A percentile compares a stretch with the other conserved stretches of the same genome.
phyloP scores from a whole-genome alignment of 305 asterid species.

The Vinca major region DNA sequence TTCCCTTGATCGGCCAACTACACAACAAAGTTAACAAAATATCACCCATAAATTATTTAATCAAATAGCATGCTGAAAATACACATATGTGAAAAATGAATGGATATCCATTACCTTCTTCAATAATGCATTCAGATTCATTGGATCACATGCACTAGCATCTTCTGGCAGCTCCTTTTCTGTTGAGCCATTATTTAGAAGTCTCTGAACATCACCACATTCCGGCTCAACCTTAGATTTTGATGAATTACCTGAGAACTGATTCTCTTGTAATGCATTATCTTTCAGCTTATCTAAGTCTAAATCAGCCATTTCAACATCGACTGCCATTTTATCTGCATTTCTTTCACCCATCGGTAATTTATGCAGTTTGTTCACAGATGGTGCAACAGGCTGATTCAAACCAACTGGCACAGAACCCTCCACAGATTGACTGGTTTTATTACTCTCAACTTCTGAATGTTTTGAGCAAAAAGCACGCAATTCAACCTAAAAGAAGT shows the following conservation, averaged over 20 bases:
- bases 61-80: not conserved
- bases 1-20: constrained; percentile 74
- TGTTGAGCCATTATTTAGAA: constrained; percentile 24
- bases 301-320: too few relatives aligned
- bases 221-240: constrained; percentile 37
- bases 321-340: too few relatives aligned
- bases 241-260: constrained; percentile 23
- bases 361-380: too few relatives aligned
- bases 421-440: constrained; percentile 36
- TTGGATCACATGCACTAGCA: constrained; percentile 26
- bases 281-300: constrained; percentile 32
- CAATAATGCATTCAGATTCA: constrained; percentile 42
- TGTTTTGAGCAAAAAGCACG: constrained; percentile 94
- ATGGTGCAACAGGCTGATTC: too few relatives aligned
- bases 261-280: constrained; percentile 31
- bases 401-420: constrained; percentile 34
- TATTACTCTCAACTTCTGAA: constrained; percentile 50
- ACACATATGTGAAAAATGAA: not conserved
- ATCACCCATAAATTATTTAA: not conserved
- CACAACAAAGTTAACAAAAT: constrained; percentile 18
- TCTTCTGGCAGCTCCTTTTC: constrained; percentile 30
- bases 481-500: constrained; percentile 65
- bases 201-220: constrained; percentile 30
- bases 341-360: too few relatives aligned
- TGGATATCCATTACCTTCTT: constrained; percentile 52